Conservation (phyloP, 257 asterid species). For the Fraxinus quadrangulata region DNA sequence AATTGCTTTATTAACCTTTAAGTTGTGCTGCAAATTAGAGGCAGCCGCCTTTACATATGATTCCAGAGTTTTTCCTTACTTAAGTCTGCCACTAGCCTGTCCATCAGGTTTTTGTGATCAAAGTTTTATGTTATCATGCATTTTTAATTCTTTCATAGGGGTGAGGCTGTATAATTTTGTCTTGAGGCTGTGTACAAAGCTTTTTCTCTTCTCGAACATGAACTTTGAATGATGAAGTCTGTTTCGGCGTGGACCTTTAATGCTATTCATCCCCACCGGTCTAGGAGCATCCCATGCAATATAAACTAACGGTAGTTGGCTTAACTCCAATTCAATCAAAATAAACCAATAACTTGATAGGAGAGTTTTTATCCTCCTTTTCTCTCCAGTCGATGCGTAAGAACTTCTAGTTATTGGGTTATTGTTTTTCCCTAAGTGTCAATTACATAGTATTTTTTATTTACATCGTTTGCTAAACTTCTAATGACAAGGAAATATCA, state of each 20-base stretch:
- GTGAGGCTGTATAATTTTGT: neutral
- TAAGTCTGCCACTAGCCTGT: neutral
- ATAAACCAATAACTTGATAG: neutral
- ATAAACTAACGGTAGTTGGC: neutral
- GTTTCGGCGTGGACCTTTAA: neutral
- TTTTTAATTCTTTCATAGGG: neutral
- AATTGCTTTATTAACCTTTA: conserved; percentile 18
- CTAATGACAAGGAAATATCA: conserved; percentile 16
- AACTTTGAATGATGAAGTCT: neutral
- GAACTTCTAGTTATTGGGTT: neutral
- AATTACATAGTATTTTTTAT: neutral
- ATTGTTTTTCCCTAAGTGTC: neutral
- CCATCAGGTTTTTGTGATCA: neutral
- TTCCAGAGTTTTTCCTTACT: neutral
- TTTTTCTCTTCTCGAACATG: neutral
- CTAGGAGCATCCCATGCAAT: neutral
- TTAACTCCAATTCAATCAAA: neutral
- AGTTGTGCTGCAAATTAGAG: conserved; percentile 3
- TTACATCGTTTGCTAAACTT: conserved; percentile 9
- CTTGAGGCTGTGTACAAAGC: neutral
- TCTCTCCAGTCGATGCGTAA: neutral
- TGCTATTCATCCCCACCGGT: neutral
- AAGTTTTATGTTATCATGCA: neutral
- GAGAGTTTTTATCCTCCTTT: neutral
- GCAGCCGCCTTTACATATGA: neutral